Conservation (phyloP, 257 asterid genomes). For the Thymus quinquecostatus region DNA sequence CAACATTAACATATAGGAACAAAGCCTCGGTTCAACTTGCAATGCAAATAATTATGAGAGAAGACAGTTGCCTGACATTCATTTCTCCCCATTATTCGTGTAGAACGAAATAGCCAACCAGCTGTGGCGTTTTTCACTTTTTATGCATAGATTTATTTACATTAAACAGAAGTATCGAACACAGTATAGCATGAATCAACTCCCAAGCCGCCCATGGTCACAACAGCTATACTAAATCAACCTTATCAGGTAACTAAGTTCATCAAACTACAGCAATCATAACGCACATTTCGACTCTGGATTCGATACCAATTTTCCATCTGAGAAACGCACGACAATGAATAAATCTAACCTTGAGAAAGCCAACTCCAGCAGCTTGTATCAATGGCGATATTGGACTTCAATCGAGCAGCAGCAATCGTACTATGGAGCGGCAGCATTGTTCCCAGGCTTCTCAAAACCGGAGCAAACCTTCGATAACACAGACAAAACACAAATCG, state of each 20-base stretch:
- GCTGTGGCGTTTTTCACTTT: too few relatives aligned
- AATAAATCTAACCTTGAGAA: conserved; percentile 48
- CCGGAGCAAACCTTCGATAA: conserved; percentile 44
- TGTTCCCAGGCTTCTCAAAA: conserved; percentile 47
- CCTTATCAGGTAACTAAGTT: not conserved
- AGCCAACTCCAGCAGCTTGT: conserved; percentile 61
- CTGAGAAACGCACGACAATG: not conserved
- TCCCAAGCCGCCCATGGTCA: not conserved
- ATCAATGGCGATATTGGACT: conserved; percentile 57
- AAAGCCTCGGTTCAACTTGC: too few relatives aligned
- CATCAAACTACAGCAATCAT: not conserved
- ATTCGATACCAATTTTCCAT: conserved; percentile 1
- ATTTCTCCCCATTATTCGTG: too few relatives aligned
- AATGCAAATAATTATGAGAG: too few relatives aligned
- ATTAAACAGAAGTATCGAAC: conserved; percentile 6
- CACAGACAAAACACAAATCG: not conserved
- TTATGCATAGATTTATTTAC: not conserved
- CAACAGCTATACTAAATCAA: not conserved
- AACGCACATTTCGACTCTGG: not conserved
- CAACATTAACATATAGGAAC: too few relatives aligned
- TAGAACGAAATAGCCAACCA: too few relatives aligned
- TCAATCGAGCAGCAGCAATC: conserved; percentile 62
- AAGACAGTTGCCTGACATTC: too few relatives aligned
- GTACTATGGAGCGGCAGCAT: conserved; percentile 64
- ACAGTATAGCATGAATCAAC: conserved; percentile 2